phyloP scores from a whole-genome alignment of 352 stramenopile species.

The Elongisporangium prolatum region DNA sequence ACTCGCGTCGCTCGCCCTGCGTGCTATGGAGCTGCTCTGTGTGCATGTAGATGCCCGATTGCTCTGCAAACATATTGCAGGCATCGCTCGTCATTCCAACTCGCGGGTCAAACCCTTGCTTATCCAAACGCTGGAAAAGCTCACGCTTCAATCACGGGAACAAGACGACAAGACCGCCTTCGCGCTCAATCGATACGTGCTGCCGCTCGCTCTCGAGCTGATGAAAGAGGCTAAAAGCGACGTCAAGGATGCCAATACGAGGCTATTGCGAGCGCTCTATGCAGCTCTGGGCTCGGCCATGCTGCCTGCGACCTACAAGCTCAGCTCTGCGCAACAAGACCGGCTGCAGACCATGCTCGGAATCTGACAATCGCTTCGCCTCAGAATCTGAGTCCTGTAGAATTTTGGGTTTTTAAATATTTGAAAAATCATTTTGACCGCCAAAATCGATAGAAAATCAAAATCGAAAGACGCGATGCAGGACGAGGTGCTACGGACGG shows the following conservation, averaged over 20 bases:
- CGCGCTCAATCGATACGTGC: constrained; percentile 54
- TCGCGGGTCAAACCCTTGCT: constrained; percentile 51
- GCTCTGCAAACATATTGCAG: constrained; percentile 52
- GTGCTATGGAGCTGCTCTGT: constrained; percentile 42
- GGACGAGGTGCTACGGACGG: constrained; percentile 1
- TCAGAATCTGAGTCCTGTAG: neutral
- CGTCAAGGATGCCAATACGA: constrained; percentile 55
- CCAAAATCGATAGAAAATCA: neutral
- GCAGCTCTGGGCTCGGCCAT: constrained; percentile 16
- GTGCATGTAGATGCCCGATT: constrained; percentile 35
- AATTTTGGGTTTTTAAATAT: neutral
- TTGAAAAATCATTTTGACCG: neutral
- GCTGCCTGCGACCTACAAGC: constrained; percentile 27
- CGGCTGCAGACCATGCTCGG: constrained; percentile 41
- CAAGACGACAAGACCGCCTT: constrained; percentile 51
- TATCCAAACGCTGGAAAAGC: constrained; percentile 39
- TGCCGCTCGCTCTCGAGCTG: constrained; percentile 62
- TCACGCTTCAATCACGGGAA: constrained; percentile 13
- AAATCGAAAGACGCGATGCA: neutral
- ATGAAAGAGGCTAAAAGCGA: constrained; percentile 75
- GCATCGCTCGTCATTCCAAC: constrained; percentile 45
- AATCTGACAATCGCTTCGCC: neutral
- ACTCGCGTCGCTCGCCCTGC: constrained; percentile 34
- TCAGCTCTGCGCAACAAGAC: constrained; percentile 52
- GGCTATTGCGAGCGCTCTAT: constrained; percentile 30